Evolutionary conservation across 2,329 filamentous ascomycete genomes (phyloP).

Genomic region (Alternaria arbusti): DNA sequence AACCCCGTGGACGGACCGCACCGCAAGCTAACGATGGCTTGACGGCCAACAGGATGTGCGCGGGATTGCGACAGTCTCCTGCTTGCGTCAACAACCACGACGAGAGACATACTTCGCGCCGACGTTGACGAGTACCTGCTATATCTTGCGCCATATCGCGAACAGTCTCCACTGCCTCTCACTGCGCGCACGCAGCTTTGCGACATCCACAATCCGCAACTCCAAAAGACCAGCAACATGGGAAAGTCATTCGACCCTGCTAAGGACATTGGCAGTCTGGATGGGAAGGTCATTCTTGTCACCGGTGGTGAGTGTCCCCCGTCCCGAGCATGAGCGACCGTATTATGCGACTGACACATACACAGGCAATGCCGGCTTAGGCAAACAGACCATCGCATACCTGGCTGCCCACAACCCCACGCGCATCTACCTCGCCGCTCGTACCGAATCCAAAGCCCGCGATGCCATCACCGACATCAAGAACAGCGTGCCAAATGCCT

Average conservation of each 20-base stretch:
- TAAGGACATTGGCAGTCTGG: conserved; percentile 30
- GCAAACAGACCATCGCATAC: conserved; percentile 53
- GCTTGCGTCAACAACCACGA: background rate
- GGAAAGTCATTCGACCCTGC: conserved; percentile 36
- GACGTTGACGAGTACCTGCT: background rate
- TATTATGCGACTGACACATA: background rate
- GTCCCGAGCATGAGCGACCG: background rate
- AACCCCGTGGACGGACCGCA: conserved; percentile 4
- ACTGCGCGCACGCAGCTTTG: conserved; percentile 12
- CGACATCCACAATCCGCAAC: conserved; percentile 12
- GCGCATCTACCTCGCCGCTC: conserved; percentile 56
- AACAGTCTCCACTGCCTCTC: background rate
- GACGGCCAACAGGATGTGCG: background rate
- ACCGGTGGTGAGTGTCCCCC: conserved; percentile 40
- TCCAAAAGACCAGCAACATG: conserved; percentile 14
- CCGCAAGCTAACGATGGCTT: background rate
- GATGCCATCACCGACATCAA: conserved; percentile 52
- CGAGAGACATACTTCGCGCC: background rate
- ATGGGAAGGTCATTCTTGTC: conserved; percentile 44
- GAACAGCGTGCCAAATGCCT: conserved; percentile 40
- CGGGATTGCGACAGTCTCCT: background rate
- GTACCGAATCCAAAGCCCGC: conserved; percentile 51
- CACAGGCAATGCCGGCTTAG: conserved; percentile 55
- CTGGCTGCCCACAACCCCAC: conserved; percentile 53
- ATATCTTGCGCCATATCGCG: conserved; percentile 7